A percentile compares a stretch with the other conserved stretches of the same genome.
phyloP scores from a whole-genome alignment of 805 yeast genomes.

The Metschnikowia santaceciliae region DNA sequence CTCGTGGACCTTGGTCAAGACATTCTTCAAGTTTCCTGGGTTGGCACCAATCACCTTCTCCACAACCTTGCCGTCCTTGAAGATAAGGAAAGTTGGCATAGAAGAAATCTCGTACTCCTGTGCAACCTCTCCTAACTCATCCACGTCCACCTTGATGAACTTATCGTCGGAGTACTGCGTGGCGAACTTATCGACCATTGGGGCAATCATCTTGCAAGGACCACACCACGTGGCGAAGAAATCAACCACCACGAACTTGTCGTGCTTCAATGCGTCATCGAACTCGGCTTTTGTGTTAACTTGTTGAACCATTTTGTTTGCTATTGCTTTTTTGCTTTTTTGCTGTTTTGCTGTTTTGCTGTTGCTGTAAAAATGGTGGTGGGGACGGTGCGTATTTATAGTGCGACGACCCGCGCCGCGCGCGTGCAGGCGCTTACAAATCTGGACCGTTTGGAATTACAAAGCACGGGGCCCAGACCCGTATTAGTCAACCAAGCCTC shows the following conservation, averaged over 20 bases:
- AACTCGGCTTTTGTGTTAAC: slow-evolving; percentile 50
- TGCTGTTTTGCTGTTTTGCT: no score
- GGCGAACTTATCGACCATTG: slow-evolving; percentile 80
- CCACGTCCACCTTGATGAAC: slow-evolving; percentile 91
- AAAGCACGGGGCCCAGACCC: background rate
- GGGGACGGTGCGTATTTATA: background rate
- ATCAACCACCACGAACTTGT: slow-evolving; percentile 85
- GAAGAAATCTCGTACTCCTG: slow-evolving; percentile 55
- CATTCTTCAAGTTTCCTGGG: slow-evolving; percentile 76
- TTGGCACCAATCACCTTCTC: slow-evolving; percentile 86
- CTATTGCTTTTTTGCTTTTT: no score
- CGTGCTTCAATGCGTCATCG: slow-evolving; percentile 54
- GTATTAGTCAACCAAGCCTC: no score
- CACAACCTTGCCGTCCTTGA: slow-evolving; percentile 78
- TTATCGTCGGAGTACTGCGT: slow-evolving; percentile 60
- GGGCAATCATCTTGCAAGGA: slow-evolving; percentile 97
- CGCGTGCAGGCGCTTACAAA: slow-evolving; percentile 4
- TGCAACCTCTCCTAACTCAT: slow-evolving; percentile 73
- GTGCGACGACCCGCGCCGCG: background rate
- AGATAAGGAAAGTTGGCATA: slow-evolving; percentile 65
- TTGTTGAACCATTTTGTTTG: slow-evolving; percentile 33
- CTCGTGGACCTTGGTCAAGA: slow-evolving; percentile 28
- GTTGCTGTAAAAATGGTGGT: no score
- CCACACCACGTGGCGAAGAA: slow-evolving; percentile 99
- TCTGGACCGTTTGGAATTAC: background rate